phyloP scores from a whole-genome alignment of 306 rosid genomes.

The Cucurbita pepo region DNA sequence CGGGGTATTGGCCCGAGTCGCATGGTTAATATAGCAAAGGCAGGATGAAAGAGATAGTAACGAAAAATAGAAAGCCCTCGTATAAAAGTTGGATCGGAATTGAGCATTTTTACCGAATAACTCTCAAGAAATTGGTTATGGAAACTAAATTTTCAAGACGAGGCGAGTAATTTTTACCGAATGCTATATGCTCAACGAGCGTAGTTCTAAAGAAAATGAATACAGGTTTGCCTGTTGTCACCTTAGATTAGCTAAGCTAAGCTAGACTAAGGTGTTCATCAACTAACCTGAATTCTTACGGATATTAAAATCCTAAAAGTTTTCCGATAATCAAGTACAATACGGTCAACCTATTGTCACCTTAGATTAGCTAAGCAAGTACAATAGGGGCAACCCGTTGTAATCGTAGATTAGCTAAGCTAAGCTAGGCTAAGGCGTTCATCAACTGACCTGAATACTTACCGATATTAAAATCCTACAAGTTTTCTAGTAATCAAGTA shows the following conservation, averaged over 20 bases:
- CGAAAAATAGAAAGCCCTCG: neutral
- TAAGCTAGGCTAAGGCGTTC: no score
- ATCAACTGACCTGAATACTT: no score
- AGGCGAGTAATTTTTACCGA: constrained; percentile 34
- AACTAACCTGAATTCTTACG: neutral
- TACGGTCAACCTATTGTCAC: neutral
- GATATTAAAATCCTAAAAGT: neutral
- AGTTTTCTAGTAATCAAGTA: no score
- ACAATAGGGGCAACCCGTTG: no score
- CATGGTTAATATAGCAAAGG: neutral
- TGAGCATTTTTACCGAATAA: constrained; percentile 7
- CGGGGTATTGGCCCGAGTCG: neutral
- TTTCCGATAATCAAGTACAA: neutral
- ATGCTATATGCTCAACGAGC: constrained; percentile 40
- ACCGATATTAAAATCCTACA: no score
- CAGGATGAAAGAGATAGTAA: neutral
- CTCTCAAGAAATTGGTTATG: constrained; percentile 60
- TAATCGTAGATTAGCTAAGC: no score
- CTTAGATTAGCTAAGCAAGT: neutral
- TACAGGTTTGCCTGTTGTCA: constrained; percentile 20
- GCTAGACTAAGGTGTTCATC: neutral
- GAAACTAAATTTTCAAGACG: constrained; percentile 29
- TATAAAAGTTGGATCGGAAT: neutral
- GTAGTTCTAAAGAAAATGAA: constrained; percentile 30
- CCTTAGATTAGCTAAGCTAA: neutral